These are phyloP conservation scores for Tuber borchii DNA, from an alignment of 495 filamentous ascomycete genomes.

Conservation along the genomic window DNA sequence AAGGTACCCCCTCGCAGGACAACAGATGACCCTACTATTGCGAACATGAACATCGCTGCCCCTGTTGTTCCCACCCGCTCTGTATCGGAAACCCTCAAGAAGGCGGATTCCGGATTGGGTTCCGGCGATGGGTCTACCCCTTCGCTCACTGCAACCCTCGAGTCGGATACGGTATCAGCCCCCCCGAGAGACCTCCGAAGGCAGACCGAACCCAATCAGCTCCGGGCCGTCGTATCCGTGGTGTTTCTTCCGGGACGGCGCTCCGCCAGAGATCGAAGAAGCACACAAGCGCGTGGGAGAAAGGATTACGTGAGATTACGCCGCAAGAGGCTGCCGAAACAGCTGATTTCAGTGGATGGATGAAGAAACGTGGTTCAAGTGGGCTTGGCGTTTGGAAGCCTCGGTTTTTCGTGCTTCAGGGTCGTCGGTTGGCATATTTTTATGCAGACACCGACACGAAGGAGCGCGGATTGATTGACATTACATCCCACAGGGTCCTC, in stretches of 20 bases:
- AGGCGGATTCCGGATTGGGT: constrained; percentile 19
- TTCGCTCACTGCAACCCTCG: constrained; percentile 29
- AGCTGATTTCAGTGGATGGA: constrained; percentile 96
- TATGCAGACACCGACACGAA: constrained; percentile 86
- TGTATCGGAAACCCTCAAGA: constrained; percentile 27
- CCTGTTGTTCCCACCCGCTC: constrained; percentile 28
- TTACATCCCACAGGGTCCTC: constrained; percentile 89
- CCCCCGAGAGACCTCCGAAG: constrained; percentile 44
- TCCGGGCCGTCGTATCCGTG: constrained; percentile 31
- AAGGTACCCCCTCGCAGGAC: constrained; percentile 10
- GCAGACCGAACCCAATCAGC: constrained; percentile 39
- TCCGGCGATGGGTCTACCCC: constrained; percentile 36
- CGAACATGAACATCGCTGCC: constrained; percentile 27
- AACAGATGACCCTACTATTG: constrained; percentile 31
- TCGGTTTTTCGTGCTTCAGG: constrained; percentile 85
- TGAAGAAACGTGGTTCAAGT: constrained; percentile 90
- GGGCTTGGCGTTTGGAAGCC: constrained; percentile 79
- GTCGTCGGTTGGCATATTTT: constrained; percentile 87
- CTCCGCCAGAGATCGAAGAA: constrained; percentile 74
- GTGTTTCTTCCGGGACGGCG: constrained; percentile 33
- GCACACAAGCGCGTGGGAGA: constrained; percentile 81
- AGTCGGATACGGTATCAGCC: constrained; percentile 25
- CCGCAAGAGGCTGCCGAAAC: constrained; percentile 77
- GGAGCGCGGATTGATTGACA: constrained; percentile 94
- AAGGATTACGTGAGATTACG: constrained; percentile 72